phyloP scores from a whole-genome alignment of 768 basidiomycete species.

The Vararia minispora region DNA sequence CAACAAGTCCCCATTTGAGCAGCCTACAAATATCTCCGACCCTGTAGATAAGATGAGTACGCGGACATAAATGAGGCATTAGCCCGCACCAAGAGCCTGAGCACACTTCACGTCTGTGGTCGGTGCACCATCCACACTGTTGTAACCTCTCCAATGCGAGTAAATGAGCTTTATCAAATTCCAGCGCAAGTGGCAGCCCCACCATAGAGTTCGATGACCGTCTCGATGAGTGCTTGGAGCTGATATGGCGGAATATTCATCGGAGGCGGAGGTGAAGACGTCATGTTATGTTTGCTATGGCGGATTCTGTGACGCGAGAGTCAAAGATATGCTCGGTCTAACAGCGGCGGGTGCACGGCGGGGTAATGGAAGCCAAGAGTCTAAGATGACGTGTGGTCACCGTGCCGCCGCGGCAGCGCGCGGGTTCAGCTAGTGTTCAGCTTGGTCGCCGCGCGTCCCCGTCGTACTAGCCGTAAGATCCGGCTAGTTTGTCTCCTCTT shows the following conservation, averaged over 20 bases:
- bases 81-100: slow-evolving; percentile 17
- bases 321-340: too few species aligned
- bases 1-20: slow-evolving; percentile 73
- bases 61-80: neutral
- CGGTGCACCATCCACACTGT: slow-evolving; percentile 9
- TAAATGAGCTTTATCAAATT: slow-evolving; percentile 1
- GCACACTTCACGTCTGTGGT: slow-evolving; percentile 16
- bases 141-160: slow-evolving; percentile 15
- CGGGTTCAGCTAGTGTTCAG: too few species aligned
- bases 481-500: too few species aligned
- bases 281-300: too few species aligned
- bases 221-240: slow-evolving; percentile 35
- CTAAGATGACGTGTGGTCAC: too few species aligned
- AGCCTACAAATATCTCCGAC: slow-evolving; percentile 80
- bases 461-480: too few species aligned
- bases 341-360: too few species aligned
- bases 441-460: too few species aligned
- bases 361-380: too few species aligned
- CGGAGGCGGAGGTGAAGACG: slow-evolving; percentile 28
- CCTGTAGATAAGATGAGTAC: slow-evolving; percentile 28
- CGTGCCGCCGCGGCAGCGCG: too few species aligned
- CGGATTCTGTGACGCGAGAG: too few species aligned
- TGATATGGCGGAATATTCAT: slow-evolving; percentile 54
- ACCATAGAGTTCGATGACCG: slow-evolving; percentile 17
- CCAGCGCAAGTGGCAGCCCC: slow-evolving; percentile 1